phyloP scores from a whole-genome alignment of 768 basidiomycete genomes.

The Mycena galericulata region DNA sequence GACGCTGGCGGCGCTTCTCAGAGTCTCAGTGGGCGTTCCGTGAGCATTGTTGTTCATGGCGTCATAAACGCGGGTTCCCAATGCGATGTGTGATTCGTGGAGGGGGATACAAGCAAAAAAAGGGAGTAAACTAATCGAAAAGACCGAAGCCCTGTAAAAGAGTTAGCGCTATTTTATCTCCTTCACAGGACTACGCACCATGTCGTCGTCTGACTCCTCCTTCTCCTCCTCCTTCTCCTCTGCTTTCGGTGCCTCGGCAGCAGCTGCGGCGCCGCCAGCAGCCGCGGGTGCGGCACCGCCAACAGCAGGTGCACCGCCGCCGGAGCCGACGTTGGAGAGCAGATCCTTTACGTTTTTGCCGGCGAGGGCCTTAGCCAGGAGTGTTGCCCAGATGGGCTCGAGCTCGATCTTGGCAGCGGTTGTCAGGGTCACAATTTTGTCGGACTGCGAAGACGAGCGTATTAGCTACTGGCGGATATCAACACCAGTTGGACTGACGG shows the following conservation, averaged over 20 bases:
- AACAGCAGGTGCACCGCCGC: conserved; percentile 87
- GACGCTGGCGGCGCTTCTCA: no score
- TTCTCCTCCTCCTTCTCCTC: conserved; percentile 90
- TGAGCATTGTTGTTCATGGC: no score
- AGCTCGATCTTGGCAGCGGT: conserved; percentile 86
- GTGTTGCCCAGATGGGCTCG: conserved; percentile 97
- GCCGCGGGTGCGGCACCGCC: conserved; percentile 63
- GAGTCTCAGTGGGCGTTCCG: no score
- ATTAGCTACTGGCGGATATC: not conserved
- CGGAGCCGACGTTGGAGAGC: conserved; percentile 93
- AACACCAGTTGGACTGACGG: conserved; percentile 67
- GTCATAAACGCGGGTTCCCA: no score
- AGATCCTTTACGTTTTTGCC: conserved; percentile 98
- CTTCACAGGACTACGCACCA: conserved; percentile 62
- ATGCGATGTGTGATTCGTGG: no score
- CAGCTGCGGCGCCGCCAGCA: conserved; percentile 68
- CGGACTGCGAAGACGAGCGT: conserved; percentile 76
- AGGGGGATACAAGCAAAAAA: no score
- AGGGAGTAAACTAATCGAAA: no score
- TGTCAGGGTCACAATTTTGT: conserved; percentile 92
- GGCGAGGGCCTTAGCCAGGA: conserved; percentile 97
- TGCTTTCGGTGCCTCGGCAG: conserved; percentile 79
- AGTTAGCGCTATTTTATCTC: no score
- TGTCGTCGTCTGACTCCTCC: conserved; percentile 92
- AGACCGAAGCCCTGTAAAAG: no score